A percentile compares a stretch with the other conserved stretches of the same genome.
These are phyloP conservation scores for Diddensiella caesifluorescens DNA, from an alignment of 805 yeast genomes.

Conservation along the genomic window DNA sequence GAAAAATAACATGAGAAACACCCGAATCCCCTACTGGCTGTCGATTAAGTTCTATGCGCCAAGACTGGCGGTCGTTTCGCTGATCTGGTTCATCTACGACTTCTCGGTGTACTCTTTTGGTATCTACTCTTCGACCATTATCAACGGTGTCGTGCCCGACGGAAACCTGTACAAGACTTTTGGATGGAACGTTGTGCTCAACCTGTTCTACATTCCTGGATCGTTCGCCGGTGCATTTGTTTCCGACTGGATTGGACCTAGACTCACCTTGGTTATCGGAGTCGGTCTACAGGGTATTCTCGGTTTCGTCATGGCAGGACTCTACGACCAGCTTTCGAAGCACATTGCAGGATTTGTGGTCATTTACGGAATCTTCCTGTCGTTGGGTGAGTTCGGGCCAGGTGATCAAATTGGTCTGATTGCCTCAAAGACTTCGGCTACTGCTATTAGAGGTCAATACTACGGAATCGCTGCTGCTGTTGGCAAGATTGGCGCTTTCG, in stretches of 20 bases:
- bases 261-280: constrained; percentile 67
- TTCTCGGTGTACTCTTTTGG: constrained; percentile 87
- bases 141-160: constrained; percentile 53
- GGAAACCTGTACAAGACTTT: constrained; percentile 58
- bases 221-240: constrained; percentile 75
- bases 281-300: constrained; percentile 64
- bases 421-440: constrained; percentile 79
- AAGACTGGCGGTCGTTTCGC: constrained; percentile 59
- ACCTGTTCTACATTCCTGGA: constrained; percentile 88
- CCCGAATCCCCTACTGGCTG: constrained; percentile 57
- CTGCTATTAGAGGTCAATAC: constrained; percentile 83
- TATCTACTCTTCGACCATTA: constrained; percentile 68
- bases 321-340: constrained; percentile 47
- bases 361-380: constrained; percentile 76
- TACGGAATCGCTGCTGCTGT: constrained; percentile 87
- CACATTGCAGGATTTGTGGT: constrained; percentile 75
- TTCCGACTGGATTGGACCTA: constrained; percentile 82
- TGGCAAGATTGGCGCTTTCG: constrained; percentile 88
- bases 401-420: constrained; percentile 87
- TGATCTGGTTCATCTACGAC: constrained; percentile 88
- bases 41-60: constrained; percentile 80
- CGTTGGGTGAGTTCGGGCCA: constrained; percentile 89
- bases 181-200: constrained; percentile 89
- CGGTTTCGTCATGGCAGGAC: constrained; percentile 79
- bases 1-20: constrained; percentile 61